A percentile compares a stretch with the other conserved stretches of the same genome.
Evolutionary conservation across 1,284 basidiomycete genomes (phyloP).

Genomic region (Wolfiporia cocos): DNA sequence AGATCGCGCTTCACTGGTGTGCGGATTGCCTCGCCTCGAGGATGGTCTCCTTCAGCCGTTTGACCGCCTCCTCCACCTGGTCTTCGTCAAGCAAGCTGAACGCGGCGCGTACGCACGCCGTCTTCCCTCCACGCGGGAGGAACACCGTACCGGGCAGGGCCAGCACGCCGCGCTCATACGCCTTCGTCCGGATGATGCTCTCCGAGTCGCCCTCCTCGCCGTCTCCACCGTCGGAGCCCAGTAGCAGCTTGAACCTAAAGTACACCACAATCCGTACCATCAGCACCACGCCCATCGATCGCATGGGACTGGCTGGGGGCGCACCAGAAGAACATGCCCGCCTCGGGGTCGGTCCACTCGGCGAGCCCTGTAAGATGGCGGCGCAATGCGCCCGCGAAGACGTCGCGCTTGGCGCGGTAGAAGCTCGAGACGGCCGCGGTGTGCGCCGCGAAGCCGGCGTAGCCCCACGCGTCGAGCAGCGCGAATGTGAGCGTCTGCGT

Average conservation of each 20-base stretch:
- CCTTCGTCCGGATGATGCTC: constrained; percentile 70
- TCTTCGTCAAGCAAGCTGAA: constrained; percentile 71
- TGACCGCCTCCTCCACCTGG: constrained; percentile 75
- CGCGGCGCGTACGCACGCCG: constrained; percentile 72
- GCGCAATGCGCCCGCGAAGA: constrained; percentile 75
- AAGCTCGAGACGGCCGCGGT: constrained; percentile 69
- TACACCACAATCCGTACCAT: not conserved
- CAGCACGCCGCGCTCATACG: constrained; percentile 81
- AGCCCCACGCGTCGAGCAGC: constrained; percentile 75
- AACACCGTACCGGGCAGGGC: constrained; percentile 84
- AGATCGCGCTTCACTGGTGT: too few species aligned
- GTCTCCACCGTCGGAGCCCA: constrained; percentile 28
- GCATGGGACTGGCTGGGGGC: not conserved
- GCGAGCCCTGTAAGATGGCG: constrained; percentile 73
- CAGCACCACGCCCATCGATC: too few species aligned
- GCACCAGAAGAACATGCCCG: constrained; percentile 90
- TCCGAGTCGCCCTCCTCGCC: constrained; percentile 67
- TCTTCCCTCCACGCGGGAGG: constrained; percentile 64
- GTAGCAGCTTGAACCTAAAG: constrained; percentile 62
- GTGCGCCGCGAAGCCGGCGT: constrained; percentile 76
- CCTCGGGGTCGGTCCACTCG: constrained; percentile 81
- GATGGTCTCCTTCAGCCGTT: constrained; percentile 61
- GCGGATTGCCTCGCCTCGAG: constrained; percentile 24
- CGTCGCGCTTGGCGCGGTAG: constrained; percentile 76
- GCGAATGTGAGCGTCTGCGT: constrained; percentile 73